Evolutionary conservation across 78 protist genomes (phyloP).

Genomic region (Protostelium mycophagum): DNA sequence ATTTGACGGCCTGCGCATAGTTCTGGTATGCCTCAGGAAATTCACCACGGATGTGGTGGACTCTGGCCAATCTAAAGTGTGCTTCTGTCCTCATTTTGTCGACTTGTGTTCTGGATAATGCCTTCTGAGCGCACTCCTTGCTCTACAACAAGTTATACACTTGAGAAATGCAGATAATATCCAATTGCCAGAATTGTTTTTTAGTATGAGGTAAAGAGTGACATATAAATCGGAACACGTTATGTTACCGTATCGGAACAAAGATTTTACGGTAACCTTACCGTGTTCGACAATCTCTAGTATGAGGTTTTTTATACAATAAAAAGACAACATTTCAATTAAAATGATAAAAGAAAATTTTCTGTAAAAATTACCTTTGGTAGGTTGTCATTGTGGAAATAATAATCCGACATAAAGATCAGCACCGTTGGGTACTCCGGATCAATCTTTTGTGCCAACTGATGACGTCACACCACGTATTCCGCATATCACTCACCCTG

Average conservation of each 20-base stretch:
- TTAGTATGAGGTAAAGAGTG: too few relatives aligned
- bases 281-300: too few relatives aligned
- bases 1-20: constrained; percentile 27
- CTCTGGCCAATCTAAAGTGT: constrained; percentile 18
- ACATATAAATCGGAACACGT: too few relatives aligned
- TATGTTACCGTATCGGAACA: too few relatives aligned
- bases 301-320: too few relatives aligned
- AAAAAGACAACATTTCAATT: too few relatives aligned
- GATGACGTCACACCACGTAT: not conserved
- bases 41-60: constrained; percentile 21
- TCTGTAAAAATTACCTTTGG: constrained; percentile 4
- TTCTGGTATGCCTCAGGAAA: constrained; percentile 35
- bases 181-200: too few relatives aligned
- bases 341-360: too few relatives aligned
- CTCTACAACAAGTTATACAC: too few relatives aligned
- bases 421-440: constrained; percentile 37
- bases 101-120: constrained; percentile 5
- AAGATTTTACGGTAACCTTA: too few relatives aligned
- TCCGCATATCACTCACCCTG: not conserved
- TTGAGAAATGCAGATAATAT: too few relatives aligned
- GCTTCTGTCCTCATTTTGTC: constrained; percentile 30
- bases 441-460: constrained; percentile 26
- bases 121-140: constrained; percentile 19
- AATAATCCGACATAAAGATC: constrained; percentile 60
- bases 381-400: constrained; percentile 34